Percentiles rank a stretch among this genome's conserved stretches.
Conservation (phyloP, 208 protist species). For the Wallacemonas collosoma region DNA sequence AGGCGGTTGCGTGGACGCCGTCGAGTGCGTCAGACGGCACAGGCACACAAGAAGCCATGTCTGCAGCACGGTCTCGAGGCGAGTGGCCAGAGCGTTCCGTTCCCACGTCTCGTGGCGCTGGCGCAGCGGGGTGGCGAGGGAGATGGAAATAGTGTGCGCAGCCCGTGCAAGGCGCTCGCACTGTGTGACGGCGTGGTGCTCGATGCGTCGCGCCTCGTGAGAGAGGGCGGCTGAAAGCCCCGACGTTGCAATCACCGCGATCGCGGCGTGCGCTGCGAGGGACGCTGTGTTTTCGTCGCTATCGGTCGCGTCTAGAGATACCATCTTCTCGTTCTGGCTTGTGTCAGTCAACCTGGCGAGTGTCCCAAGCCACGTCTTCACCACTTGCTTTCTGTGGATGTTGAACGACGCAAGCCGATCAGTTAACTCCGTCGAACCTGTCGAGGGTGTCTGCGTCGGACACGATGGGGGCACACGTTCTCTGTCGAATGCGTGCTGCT, state of each 20-base stretch:
- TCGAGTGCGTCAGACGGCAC: background rate
- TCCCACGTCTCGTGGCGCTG: constrained; percentile 3
- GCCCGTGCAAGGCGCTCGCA: background rate
- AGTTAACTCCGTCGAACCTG: no score
- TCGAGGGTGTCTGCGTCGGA: no score
- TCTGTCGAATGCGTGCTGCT: background rate
- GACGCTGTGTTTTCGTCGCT: background rate
- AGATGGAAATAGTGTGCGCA: background rate
- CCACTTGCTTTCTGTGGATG: no score
- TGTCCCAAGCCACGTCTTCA: no score
- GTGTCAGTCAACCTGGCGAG: no score
- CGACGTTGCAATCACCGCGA: background rate
- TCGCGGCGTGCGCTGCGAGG: background rate
- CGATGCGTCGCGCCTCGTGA: background rate
- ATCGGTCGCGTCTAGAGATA: no score
- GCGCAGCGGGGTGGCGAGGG: background rate
- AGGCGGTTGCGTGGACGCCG: background rate
- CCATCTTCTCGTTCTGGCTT: no score
- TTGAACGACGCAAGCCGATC: no score
- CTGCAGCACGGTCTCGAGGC: background rate
- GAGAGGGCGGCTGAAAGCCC: background rate
- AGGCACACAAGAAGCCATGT: background rate
- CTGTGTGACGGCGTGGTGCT: background rate
- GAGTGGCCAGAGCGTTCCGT: background rate
- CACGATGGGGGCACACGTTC: background rate